Evolutionary conservation across 2,329 filamentous ascomycete genomes (phyloP).

Genomic region (Hypomyces perniciosus): DNA sequence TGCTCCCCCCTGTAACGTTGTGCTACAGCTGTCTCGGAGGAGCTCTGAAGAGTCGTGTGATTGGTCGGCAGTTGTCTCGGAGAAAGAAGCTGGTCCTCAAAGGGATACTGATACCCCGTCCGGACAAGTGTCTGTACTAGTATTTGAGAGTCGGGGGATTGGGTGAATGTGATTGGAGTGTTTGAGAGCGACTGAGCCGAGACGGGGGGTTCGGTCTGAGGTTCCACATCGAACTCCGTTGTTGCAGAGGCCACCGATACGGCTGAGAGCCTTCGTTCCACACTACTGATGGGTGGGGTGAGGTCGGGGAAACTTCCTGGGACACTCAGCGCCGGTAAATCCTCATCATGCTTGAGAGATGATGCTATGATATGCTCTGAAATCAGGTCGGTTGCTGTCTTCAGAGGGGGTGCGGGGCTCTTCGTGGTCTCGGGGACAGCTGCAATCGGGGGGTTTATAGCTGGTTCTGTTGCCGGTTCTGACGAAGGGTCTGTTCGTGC

Average conservation of each 20-base stretch:
- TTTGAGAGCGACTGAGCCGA: slow-evolving; percentile 25
- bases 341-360: slow-evolving; percentile 23
- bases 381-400: slow-evolving; percentile 10
- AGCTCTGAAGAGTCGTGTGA: slow-evolving; percentile 16
- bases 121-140: slow-evolving; percentile 23
- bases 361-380: slow-evolving; percentile 6
- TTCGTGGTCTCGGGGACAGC: background rate
- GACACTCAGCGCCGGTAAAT: slow-evolving; percentile 62
- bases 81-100: slow-evolving; percentile 38
- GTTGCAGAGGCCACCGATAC: slow-evolving; percentile 53
- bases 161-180: slow-evolving; percentile 22
- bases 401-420: slow-evolving; percentile 4
- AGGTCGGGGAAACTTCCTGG: slow-evolving; percentile 54
- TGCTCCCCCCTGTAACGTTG: slow-evolving; percentile 11
- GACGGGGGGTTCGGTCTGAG: slow-evolving; percentile 52
- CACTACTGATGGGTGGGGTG: slow-evolving; percentile 32
- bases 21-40: slow-evolving; percentile 14
- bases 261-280: slow-evolving; percentile 51
- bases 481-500: background rate
- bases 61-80: slow-evolving; percentile 12
- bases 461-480: background rate
- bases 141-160: slow-evolving; percentile 25
- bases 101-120: slow-evolving; percentile 45
- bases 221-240: slow-evolving; percentile 69
- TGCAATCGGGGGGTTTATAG: slow-evolving; percentile 3